Base-by-base conservation (phyloP, 768 basidiomycete genomes). In the Cyclocybe aegerita region DNA sequence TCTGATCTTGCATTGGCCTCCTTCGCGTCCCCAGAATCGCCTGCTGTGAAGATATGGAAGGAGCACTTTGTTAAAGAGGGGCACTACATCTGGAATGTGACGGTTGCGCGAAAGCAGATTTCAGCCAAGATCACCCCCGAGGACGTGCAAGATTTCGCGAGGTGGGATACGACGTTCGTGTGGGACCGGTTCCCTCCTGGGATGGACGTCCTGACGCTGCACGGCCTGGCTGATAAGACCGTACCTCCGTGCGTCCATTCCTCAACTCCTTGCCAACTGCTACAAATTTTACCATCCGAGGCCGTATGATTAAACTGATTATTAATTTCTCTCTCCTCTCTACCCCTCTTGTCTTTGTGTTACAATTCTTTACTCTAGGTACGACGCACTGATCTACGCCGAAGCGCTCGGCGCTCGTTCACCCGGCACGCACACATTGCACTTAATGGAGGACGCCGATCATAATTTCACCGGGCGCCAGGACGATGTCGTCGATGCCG, bases 391-490 rank as follows among this genome's bases (percentile, higher is more conserved):
- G 54, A 83, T 90, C 37, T 90, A 89, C 50, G 78, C 85, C 1
- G 73, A 78, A 11, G 80, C 80, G 1, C 72, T 88, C 40, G 77
- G 83, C 30, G 59, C 66, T 31, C 76, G 87, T 49, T 58, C 58
- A 10, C 79, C 83, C 15, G 90, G 88, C 41, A 88, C 86, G 6
- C 87, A 90, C 62, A 83, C 73, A 12, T 70, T 92, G 17, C 78
- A 85, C 60, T 70, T 86, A 17, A 68, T 90, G 35, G 90, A 92
- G 63, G 78, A 77, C 39, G 87, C 85, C 7, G 88, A 90, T 68
- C 90, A 92, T 61, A 92, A 91, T 66, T 87, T 85, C 58, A 82
- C 80, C 16, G 82, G 84, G 16, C 77, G 78, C 48, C 79, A 81
- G 54, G 85, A 88, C 48, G 80, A 88, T 44, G 75, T 92, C 10